Evolutionary conservation across 768 basidiomycete genomes (phyloP).

Genomic region (Podaxis sp.): DNA sequence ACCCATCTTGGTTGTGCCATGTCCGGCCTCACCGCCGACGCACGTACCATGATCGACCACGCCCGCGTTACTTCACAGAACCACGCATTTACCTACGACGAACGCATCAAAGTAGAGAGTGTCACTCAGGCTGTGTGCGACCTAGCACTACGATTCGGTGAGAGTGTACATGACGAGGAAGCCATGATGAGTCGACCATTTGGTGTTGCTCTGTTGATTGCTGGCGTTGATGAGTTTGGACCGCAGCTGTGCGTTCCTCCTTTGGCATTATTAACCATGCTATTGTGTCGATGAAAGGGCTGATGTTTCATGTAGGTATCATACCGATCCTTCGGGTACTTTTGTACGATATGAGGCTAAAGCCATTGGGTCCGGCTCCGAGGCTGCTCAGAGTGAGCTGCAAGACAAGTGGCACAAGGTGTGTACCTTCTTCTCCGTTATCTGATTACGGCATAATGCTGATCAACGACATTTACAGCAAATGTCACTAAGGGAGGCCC

Average conservation of each 20-base stretch:
- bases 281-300: background rate
- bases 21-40: conserved; percentile 96
- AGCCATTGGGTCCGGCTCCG: conserved; percentile 97
- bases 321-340: conserved; percentile 98
- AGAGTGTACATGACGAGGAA: conserved; percentile 98
- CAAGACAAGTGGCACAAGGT: conserved; percentile 98
- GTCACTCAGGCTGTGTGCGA: conserved; percentile 98
- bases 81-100: conserved; percentile 96
- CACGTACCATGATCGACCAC: conserved; percentile 99
- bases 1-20: conserved; percentile 95
- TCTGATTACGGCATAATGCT: background rate
- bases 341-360: conserved; percentile 97
- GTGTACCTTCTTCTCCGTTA: conserved; percentile 16
- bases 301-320: conserved; percentile 58
- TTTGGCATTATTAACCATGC: background rate
- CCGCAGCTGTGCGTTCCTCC: conserved; percentile 81
- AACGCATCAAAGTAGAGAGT: conserved; percentile 95
- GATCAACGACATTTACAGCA: conserved; percentile 47
- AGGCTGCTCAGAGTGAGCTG: conserved; percentile 94
- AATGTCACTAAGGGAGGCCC: conserved; percentile 90
- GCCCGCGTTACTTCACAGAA: conserved; percentile 95
- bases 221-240: conserved; percentile 94
- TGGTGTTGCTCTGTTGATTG: conserved; percentile 95
- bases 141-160: conserved; percentile 93
- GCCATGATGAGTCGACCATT: conserved; percentile 99